phyloP scores from a whole-genome alignment of 768 basidiomycete genomes.

The Calvatia gigantea region DNA sequence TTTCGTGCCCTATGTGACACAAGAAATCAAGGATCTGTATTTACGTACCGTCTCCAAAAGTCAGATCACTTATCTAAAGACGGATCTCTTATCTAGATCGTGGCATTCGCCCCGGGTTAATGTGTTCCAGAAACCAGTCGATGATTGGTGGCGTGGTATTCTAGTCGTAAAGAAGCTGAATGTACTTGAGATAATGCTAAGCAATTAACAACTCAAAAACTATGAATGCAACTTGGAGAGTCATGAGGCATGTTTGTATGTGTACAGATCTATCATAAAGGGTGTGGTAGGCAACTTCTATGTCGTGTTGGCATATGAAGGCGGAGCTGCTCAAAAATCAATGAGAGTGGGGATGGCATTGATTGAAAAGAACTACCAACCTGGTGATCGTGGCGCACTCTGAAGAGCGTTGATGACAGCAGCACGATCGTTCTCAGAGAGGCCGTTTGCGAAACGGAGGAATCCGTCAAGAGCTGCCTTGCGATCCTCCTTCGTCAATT shows the following conservation, averaged over 20 bases:
- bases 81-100: too few species aligned
- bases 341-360: too few species aligned
- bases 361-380: too few species aligned
- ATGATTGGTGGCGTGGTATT: constrained; percentile 3
- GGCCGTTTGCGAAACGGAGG: constrained; percentile 64
- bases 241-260: background rate
- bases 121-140: background rate
- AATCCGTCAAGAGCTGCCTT: constrained; percentile 76
- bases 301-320: constrained; percentile 31
- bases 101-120: too few species aligned
- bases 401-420: constrained; percentile 60
- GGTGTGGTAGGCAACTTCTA: constrained; percentile 12
- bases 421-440: constrained; percentile 71
- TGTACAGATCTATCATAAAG: constrained; percentile 6
- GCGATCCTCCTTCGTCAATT: constrained; percentile 68
- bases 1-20: too few species aligned
- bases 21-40: too few species aligned
- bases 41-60: too few species aligned
- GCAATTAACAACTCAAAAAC: background rate
- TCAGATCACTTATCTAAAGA: too few species aligned
- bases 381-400: constrained; percentile 51
- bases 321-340: constrained; percentile 37
- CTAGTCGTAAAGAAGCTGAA: background rate
- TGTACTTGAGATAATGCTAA: background rate
- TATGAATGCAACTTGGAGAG: constrained; percentile 7